These are phyloP conservation scores for Skeletonema grethae DNA, from an alignment of 108 stramenopile genomes.

Conservation along the genomic window DNA sequence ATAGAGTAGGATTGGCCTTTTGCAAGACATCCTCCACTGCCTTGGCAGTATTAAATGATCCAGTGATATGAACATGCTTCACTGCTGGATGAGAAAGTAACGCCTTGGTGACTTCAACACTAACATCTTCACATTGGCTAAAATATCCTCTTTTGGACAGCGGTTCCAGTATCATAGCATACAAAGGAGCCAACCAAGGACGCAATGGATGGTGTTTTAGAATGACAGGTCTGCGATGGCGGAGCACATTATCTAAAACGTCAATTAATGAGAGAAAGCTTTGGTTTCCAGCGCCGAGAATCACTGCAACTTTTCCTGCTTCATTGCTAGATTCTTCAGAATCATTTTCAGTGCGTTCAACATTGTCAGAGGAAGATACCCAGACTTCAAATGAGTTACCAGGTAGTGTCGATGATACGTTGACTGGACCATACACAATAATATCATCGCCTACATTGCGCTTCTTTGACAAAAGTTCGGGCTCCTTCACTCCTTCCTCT, in stretches of 20 bases:
- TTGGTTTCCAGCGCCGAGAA: conserved; percentile 38
- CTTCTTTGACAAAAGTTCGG: conserved; percentile 1
- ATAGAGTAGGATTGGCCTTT: background rate
- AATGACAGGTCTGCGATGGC: background rate
- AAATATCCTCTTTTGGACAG: conserved; percentile 14
- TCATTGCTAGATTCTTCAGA: background rate
- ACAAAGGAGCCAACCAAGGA: conserved; percentile 15
- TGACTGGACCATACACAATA: background rate
- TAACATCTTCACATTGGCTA: conserved; percentile 11
- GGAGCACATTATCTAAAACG: conserved; percentile 11
- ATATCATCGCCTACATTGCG: background rate
- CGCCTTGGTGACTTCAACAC: conserved; percentile 3
- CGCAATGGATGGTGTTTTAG: conserved; percentile 37
- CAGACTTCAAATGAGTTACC: conserved; percentile 5
- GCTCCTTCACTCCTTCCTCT: background rate
- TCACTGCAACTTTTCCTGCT: background rate
- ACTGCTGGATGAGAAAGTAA: conserved; percentile 11
- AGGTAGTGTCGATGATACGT: background rate
- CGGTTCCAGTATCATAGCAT: conserved; percentile 16
- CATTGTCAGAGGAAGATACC: background rate
- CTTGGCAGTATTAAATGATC: conserved; percentile 3
- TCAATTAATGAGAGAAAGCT: conserved; percentile 20
- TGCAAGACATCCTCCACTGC: conserved; percentile 11
- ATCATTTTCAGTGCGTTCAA: background rate
- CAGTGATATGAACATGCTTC: conserved; percentile 34